Base-by-base conservation (phyloP, 2,329 filamentous ascomycete species). In the Botrytis tulipae region DNA sequence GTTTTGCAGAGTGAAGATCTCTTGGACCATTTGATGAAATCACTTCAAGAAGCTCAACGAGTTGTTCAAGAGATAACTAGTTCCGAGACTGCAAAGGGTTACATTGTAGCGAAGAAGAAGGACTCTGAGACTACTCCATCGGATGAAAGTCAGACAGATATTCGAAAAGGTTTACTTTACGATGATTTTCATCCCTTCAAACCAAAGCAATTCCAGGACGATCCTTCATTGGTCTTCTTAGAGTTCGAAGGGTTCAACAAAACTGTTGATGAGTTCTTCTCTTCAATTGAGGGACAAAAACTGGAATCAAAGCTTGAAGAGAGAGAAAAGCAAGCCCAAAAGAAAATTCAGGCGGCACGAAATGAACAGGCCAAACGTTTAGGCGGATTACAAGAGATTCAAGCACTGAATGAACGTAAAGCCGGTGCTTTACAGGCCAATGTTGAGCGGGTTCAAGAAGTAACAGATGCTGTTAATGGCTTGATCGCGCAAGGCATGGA, bases 251-350 rank as follows among this genome's bases (percentile, higher is more conserved):
- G 91, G 16, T 98, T 97, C 85, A 98, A 98, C 82, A 92, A 92
- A 80, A 96, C 94, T 0, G 94, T 97, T 0, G 96, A 99, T 80
- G 93, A 97, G 77, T 99, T 98, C 84, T 98, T 97, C 82, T 98
- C 96, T 0, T 98, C 95, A 0, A 89, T 98, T 40, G 96, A 99
- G 83, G 94, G 95, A 0, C 95, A 98, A 81, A 97, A 93, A 81
- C 86, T 98, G 1, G 92, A 97, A 81, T 97, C 93, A 1, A 88
- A 90, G 71, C 84, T 98, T 7, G 90, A 89, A 6, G 95, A 98
- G 81, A 89, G 92, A 67, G 94, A 99, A 82, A 90, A 92, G 32
- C 86, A 88, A 6, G 96, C 96, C 4, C 93, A 91, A 82, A 90
- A 89, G 79, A 97, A 97, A 81, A 86, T 99, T 5, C 93, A 97